phyloP scores from a whole-genome alignment of 257 asterid species.

The Haberlea rhodopensis region DNA sequence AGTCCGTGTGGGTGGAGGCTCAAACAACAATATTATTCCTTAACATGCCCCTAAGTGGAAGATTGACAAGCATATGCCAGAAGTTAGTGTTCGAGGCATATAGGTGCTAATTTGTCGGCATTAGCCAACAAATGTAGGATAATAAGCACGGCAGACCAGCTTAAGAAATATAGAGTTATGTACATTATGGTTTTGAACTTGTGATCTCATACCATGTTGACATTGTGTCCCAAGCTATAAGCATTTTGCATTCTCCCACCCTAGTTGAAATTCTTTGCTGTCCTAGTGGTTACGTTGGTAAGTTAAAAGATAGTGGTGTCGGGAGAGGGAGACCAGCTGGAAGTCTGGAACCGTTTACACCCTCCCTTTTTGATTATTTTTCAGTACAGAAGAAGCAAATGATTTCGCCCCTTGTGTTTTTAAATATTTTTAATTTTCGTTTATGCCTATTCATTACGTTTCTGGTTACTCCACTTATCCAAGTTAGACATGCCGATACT shows the following conservation, averaged over 20 bases:
- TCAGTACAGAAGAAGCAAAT: neutral
- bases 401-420: neutral
- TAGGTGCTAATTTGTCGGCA: too few species aligned
- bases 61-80: too few species aligned
- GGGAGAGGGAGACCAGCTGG: neutral
- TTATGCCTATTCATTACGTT: neutral
- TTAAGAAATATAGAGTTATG: neutral
- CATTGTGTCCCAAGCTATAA: neutral
- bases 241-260: neutral
- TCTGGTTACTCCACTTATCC: neutral
- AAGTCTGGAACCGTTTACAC: neutral
- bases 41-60: too few species aligned
- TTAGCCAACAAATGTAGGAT: too few species aligned
- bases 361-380: neutral
- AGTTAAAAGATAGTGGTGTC: neutral
- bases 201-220: neutral
- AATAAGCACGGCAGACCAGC: neutral
- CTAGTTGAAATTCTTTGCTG: neutral
- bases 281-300: neutral
- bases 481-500: neutral
- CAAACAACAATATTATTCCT: too few species aligned
- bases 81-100: too few species aligned
- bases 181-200: neutral
- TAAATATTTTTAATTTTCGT: neutral
- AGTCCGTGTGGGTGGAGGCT: neutral